phyloP scores from a whole-genome alignment of 1,284 basidiomycete species.

The Ustilago loliicola region DNA sequence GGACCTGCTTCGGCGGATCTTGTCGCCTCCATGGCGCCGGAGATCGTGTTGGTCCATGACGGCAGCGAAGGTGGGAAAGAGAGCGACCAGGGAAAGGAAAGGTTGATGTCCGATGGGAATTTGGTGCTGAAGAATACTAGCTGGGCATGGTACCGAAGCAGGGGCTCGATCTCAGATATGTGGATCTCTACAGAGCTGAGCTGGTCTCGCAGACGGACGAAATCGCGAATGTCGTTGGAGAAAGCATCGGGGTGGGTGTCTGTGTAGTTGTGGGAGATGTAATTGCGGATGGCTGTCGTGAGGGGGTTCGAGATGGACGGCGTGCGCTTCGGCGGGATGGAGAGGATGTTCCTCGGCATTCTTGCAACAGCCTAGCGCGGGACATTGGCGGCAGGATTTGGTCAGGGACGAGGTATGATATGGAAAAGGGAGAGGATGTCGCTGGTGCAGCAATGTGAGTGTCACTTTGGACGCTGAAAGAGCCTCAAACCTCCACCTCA shows the following conservation, averaged over 20 bases:
- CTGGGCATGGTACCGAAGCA: conserved; percentile 83
- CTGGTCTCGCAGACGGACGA: conserved; percentile 78
- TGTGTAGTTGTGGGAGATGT: conserved; percentile 78
- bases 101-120: conserved; percentile 75
- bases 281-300: conserved; percentile 75
- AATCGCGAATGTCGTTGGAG: conserved; percentile 80
- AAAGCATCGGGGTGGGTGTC: conserved; percentile 92
- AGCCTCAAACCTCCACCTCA: conserved; percentile 39
- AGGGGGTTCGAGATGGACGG: conserved; percentile 43
- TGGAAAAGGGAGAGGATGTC: background rate
- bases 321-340: conserved; percentile 58
- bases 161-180: conserved; percentile 38
- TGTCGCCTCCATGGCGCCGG: conserved; percentile 46
- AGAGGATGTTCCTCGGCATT: conserved; percentile 64
- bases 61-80: conserved; percentile 52
- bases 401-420: background rate
- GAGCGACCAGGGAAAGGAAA: conserved; percentile 63
- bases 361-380: background rate
- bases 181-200: conserved; percentile 75
- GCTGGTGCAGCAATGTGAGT: background rate
- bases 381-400: background rate
- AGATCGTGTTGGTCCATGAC: conserved; percentile 43
- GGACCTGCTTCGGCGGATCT: conserved; percentile 43
- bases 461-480: background rate
- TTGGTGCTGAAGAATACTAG: conserved; percentile 82